Base-by-base conservation (phyloP, 148 eudicot genomes). In the Amaranthus palmeri region DNA sequence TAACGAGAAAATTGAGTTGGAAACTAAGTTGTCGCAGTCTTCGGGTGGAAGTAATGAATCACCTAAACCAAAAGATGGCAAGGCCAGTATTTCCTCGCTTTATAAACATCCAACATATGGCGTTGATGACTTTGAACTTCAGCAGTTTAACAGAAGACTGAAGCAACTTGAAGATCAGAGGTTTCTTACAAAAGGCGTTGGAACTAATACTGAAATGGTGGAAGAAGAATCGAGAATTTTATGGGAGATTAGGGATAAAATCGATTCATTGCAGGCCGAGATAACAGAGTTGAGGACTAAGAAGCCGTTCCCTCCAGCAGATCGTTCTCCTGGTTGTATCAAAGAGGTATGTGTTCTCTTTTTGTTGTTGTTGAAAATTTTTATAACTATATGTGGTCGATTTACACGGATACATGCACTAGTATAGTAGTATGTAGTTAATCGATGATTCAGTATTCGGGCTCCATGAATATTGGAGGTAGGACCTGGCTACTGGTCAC, bases 91-190 rank as follows among this genome's bases (percentile, higher is more conserved):
- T 68, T 78, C 77, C 57, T 66, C 67, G 73, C 72, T 76, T 54
- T 55, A 73, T 47, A 76, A 68, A 71, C 85, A 67, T 3, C 82
- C 86, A 50, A 59, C 75, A 57, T 59, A 55, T 54, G 85, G 79
- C 7, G 79, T 83, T 25, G 74, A 78, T 45, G 85, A 83, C 70
- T 57, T 83, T 68, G 83, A 81, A 68, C 68, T 76, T 63, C 85
- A 80, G 69, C 86, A 82, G 76, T 61, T 69, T 59, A 81, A 77
- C 53, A 80, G 85, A 77, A 69, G 78, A 54, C 67, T 86, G 11
- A 92, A 84, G 86, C 91, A 83, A 76, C 68, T 76, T 69, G 90
- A 86, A 74, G 85, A 80, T 76, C 91, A 77, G 66, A 78, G 87
- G 42, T 72, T 78, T 43, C 45, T 60, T 50, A 57, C 57, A 46